Evolutionary conservation across 345 rosid species (phyloP).

Genomic region (Isatis tinctoria): DNA sequence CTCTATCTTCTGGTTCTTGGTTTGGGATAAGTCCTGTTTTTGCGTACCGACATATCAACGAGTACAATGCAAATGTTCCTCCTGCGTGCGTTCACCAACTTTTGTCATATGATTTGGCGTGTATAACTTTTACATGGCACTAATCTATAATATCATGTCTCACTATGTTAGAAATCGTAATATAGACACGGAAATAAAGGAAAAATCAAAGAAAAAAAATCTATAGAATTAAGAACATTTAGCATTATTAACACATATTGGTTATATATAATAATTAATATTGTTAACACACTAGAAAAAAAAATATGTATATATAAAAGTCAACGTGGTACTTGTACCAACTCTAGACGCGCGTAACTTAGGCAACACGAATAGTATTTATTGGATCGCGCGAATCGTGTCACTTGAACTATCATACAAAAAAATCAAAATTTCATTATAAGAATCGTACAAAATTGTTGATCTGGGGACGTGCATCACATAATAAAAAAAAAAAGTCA

Average conservation of each 20-base stretch:
- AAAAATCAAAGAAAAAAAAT: neutral
- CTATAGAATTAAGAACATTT: neutral
- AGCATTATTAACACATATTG: neutral
- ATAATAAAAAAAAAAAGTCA: neutral
- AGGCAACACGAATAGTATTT: neutral
- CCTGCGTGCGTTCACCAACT: conserved; percentile 38
- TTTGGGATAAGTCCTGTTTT: conserved; percentile 62
- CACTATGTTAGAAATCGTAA: neutral
- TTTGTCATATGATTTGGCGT: neutral
- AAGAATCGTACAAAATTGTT: neutral
- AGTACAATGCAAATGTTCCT: conserved; percentile 78
- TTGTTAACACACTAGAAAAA: no score
- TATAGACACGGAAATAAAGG: neutral
- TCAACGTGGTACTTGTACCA: no score
- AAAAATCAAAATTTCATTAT: neutral
- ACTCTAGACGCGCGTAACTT: no score
- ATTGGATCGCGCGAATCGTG: neutral
- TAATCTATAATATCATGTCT: neutral
- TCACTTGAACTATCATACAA: neutral
- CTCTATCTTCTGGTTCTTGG: conserved; percentile 58
- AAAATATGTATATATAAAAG: no score
- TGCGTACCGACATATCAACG: conserved; percentile 52
- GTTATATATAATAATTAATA: neutral
- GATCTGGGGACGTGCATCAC: conserved; percentile 1
- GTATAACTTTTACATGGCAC: neutral